These are phyloP conservation scores for Phanerochaete carnosa DNA, from an alignment of 768 basidiomycete species.

Conservation along the genomic window DNA sequence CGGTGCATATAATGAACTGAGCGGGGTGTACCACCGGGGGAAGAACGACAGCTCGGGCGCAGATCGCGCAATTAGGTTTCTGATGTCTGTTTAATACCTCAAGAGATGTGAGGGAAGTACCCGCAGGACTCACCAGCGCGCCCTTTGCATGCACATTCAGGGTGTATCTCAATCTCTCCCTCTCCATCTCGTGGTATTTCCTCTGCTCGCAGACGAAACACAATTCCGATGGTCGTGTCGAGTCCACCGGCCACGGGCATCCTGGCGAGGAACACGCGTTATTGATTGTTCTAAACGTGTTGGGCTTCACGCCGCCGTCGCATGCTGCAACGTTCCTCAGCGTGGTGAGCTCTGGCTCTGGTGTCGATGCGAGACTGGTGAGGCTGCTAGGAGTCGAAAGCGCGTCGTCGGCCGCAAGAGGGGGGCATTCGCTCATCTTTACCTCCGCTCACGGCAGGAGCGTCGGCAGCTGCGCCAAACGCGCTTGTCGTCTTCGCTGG, in stretches of 20 bases:
- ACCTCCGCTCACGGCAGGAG: not conserved
- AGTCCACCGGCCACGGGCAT: not conserved
- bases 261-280: not conserved
- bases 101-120: not conserved
- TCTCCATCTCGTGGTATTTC: not conserved
- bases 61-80: no score
- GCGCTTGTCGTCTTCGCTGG: not conserved
- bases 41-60: not conserved
- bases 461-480: not conserved
- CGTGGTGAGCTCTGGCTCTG: not conserved
- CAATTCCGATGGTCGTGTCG: not conserved
- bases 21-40: not conserved
- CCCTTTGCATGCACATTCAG: not conserved
- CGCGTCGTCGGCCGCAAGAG: not conserved
- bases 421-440: not conserved
- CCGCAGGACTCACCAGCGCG: not conserved
- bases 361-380: not conserved
- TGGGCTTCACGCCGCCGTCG: not conserved
- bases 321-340: not conserved
- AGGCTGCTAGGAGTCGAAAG: not conserved
- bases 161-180: not conserved
- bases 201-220: not conserved
- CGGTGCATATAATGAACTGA: slow-evolving; percentile 1
- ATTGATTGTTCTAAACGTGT: not conserved
- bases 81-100: no score